phyloP scores from a whole-genome alignment of 2,329 filamentous ascomycete species.

The Colletotrichum truncatum region DNA sequence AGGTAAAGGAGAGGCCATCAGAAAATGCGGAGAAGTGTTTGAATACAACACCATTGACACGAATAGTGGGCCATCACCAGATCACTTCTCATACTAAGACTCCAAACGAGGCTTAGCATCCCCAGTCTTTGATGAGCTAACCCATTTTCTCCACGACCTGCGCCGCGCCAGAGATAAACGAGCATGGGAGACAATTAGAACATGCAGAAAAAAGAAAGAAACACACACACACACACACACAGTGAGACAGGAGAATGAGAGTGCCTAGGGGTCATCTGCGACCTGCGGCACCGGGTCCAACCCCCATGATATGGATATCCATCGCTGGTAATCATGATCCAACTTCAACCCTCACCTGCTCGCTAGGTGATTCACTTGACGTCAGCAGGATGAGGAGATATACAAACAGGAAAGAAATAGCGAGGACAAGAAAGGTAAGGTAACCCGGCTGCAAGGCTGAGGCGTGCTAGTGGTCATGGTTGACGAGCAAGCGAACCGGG shows the following conservation, averaged over 20 bases:
- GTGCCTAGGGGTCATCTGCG: background rate
- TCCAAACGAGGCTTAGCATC: conserved; percentile 17
- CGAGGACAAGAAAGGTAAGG: background rate
- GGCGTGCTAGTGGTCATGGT: background rate
- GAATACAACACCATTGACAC: conserved; percentile 7
- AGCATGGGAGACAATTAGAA: background rate
- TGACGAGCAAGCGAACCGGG: background rate
- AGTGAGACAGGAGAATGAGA: background rate
- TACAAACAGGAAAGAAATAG: background rate
- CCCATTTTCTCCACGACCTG: background rate
- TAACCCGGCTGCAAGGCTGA: background rate
- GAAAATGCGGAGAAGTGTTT: conserved; percentile 20
- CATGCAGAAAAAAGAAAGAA: background rate
- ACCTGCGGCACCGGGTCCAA: background rate
- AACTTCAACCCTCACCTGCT: background rate
- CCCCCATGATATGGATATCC: background rate
- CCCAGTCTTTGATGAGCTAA: background rate
- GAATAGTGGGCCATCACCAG: conserved; percentile 22
- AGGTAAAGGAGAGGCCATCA: background rate
- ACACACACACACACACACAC: too few relatives aligned
- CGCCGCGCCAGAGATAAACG: background rate
- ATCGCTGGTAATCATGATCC: background rate
- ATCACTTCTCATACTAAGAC: conserved; percentile 13
- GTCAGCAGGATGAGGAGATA: background rate
- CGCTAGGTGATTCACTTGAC: background rate